Evolutionary conservation across 805 yeast genomes (phyloP).

Genomic region (Komagataella mondaviorum): DNA sequence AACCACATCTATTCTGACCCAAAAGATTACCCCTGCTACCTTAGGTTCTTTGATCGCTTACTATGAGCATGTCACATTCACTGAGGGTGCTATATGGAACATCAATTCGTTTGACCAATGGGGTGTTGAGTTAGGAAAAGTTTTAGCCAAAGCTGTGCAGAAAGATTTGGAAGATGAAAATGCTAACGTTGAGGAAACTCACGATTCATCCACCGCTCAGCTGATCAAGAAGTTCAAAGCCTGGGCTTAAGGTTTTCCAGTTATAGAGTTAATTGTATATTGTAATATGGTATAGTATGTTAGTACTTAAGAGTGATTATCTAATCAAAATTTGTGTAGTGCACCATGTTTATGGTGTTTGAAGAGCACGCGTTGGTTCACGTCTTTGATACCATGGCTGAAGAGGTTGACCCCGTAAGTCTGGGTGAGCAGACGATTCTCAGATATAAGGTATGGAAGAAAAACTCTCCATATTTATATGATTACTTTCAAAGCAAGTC

Average conservation of each 20-base stretch:
- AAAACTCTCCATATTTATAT: conserved; percentile 43
- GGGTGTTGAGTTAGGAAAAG: conserved; percentile 99
- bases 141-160: conserved; percentile 90
- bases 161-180: conserved; percentile 61
- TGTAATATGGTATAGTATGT: neutral
- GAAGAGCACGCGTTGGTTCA: neutral
- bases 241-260: conserved; percentile 37
- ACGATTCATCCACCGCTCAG: conserved; percentile 86
- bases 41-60: conserved; percentile 94
- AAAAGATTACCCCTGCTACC: conserved; percentile 92
- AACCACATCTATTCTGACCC: conserved; percentile 92
- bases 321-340: neutral
- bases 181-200: conserved; percentile 34
- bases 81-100: conserved; percentile 99
- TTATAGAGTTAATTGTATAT: neutral
- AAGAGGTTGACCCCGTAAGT: neutral
- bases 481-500: conserved; percentile 37
- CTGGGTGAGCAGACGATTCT: neutral
- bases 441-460: conserved; percentile 31
- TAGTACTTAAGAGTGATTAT: neutral
- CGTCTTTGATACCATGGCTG: neutral
- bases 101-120: conserved; percentile 99
- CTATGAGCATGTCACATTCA: conserved; percentile 94
- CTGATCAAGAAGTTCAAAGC: conserved; percentile 90
- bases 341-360: neutral